Base-by-base conservation (phyloP, 2,329 filamentous ascomycete species). In the Coniella lustricola region DNA sequence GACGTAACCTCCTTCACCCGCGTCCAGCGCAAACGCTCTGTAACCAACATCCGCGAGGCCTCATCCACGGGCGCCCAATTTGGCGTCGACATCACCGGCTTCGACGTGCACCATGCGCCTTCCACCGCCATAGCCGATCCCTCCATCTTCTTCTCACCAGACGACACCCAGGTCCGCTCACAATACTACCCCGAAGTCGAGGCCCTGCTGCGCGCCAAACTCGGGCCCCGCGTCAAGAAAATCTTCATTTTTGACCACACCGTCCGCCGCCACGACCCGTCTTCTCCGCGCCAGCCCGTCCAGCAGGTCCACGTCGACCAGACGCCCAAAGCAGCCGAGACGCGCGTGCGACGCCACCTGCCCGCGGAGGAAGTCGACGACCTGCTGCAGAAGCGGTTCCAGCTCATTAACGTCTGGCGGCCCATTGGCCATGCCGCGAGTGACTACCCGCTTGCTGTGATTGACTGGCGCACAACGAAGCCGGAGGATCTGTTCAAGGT, bases 181-280 rank as follows among this genome's bases (percentile, higher is more conserved):
- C 67, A 64, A 0, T 86, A 86, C 64, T 86, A 86, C 59, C 59
- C 61, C 17, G 81, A 85, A 56, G 75, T 85, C 1, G 79, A 84
- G 55, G 60, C 65, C 0, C 62, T 85, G 1, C 66, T 86, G 2
- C 70, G 71, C 12, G 63, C 70, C 22, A 75, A 76, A 38, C 67
- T 85, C 0, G 40, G 50, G 8, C 68, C 73, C 0, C 75, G 71
- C 0, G 67, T 82, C 45, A 76, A 75, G 46, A 79, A 79, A 52
- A 73, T 87, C 10, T 73, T 81, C 51, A 82, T 87, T 50, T 87
- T 87, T 60, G 84, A 87, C 63, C 84, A 87, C 62, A 87, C 84
- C 0, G 82, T 87, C 55, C 75, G 84, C 2, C 68, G 76, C 7
- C 67, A 75, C 17, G 63, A 69, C 2, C 74, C 76, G n/a, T 62